Base-by-base conservation (phyloP, 2,329 filamentous ascomycete genomes). In the Coniochaeta hoffmannii region DNA sequence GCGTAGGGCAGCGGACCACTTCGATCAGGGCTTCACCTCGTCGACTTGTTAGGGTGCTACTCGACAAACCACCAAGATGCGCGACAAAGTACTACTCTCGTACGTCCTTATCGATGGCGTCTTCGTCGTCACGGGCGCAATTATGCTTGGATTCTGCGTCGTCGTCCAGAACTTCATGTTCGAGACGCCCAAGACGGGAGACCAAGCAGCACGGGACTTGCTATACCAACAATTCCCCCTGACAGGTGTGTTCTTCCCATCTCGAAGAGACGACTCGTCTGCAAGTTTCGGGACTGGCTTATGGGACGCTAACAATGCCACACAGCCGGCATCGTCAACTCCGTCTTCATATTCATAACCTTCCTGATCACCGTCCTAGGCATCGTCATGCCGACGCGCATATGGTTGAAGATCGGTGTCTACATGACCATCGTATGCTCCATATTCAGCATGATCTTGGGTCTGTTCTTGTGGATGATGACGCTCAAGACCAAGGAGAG, bases 341-440 rank as follows among this genome's bases (percentile, higher is more conserved):
- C 85, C 58, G 76, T 85, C 64, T 75, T 92, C 65, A 81, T 91
- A 67, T 84, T 93, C 69, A 65, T 83, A 63, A 84, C 86, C 24
- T 90, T 90, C 69, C 64, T 86, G 55, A 67, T 85, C 58, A 88
- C 87, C 7, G 71, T 94, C 15, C 88, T 88, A 3, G 88, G 82
- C n/a, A 73, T 93, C 55, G 77, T 86, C 59, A 81, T 88, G 57
- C 82, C 83, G 5, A 82, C 78, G 52, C 80, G 88, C 60, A 76
- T 79, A 60, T 89, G 85, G 82, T 78, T 93, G 63, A 89, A 90
- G 69, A 59, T 85, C 15, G 82, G 86, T 56, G 84, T 81, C 51
- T 88, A 83, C 72, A 69, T 88, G 65, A 72, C 87, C 38, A 76
- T 82, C n/a, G 55, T 83, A 41, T 84, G 80, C 65, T 80, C 74